Conservation (phyloP, 352 stramenopile species). For the Globisporangium heterothallicum region DNA sequence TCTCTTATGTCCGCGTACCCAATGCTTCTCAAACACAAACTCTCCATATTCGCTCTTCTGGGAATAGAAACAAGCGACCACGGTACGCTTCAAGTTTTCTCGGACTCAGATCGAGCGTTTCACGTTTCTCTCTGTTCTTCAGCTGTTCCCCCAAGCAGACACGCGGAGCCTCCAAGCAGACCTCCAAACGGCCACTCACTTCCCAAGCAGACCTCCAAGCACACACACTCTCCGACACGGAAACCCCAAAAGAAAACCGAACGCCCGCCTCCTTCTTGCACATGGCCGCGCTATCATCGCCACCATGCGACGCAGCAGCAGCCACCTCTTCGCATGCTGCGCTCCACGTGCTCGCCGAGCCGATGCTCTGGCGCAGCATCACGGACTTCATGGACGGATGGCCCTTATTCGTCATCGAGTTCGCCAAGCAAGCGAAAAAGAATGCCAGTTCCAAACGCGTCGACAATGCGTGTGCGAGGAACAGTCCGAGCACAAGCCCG, state of each 20-base stretch:
- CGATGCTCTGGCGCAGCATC: slow-evolving; percentile 5
- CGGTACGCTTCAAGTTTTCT: background rate
- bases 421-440: background rate
- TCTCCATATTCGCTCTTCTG: no score
- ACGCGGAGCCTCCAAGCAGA: background rate
- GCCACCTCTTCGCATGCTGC: background rate
- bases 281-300: background rate
- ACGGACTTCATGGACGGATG: slow-evolving; percentile 6
- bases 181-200: background rate
- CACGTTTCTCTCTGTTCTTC: background rate
- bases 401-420: slow-evolving; percentile 2
- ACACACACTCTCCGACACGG: no score
- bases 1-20: no score
- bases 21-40: no score
- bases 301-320: background rate
- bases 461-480: background rate
- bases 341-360: slow-evolving; percentile 3
- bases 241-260: no score
- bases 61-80: no score
- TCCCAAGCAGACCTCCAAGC: background rate
- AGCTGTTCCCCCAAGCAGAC: background rate
- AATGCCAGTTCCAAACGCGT: background rate
- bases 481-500: background rate
- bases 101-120: background rate
- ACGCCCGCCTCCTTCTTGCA: background rate